These are phyloP conservation scores for Podospora sp. DNA, from an alignment of 495 filamentous ascomycete genomes.

Conservation along the genomic window DNA sequence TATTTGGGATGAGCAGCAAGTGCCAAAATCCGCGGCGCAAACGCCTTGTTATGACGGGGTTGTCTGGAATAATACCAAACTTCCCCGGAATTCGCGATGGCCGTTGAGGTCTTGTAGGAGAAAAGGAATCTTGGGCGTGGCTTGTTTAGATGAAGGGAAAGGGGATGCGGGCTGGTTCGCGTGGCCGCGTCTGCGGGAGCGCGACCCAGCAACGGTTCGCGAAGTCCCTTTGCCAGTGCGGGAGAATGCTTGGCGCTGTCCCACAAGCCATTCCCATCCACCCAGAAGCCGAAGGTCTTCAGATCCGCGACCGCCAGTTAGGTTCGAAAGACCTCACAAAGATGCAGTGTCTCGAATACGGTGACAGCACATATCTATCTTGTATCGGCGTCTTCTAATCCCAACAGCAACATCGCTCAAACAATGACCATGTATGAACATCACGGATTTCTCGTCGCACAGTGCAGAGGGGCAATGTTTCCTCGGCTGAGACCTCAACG, in stretches of 20 bases:
- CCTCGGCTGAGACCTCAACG: neutral
- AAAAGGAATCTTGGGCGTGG: neutral
- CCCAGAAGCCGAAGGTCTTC: too few species aligned
- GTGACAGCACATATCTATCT: too few species aligned
- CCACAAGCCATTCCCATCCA: too few species aligned
- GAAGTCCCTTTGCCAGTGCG: neutral
- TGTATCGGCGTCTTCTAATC: too few species aligned
- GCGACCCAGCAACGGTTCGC: slow-evolving; percentile 6
- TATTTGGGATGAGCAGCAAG: neutral
- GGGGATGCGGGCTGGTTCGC: neutral
- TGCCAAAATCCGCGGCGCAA: neutral
- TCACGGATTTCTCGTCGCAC: too few species aligned
- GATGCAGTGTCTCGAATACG: too few species aligned
- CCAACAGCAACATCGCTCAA: too few species aligned
- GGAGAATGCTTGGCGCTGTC: too few species aligned
- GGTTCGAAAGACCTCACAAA: too few species aligned
- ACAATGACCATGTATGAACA: too few species aligned
- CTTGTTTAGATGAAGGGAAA: neutral
- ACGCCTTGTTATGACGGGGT: neutral
- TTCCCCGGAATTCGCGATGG: neutral
- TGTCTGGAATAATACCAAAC: neutral
- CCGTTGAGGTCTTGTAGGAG: neutral
- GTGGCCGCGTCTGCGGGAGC: neutral
- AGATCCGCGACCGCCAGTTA: too few species aligned
- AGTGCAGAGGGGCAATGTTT: too few species aligned